Percentiles rank a stretch among this genome's conserved stretches.
Evolutionary conservation across 2,329 filamentous ascomycete genomes (phyloP).

Genomic region (Venturia aucupariae): DNA sequence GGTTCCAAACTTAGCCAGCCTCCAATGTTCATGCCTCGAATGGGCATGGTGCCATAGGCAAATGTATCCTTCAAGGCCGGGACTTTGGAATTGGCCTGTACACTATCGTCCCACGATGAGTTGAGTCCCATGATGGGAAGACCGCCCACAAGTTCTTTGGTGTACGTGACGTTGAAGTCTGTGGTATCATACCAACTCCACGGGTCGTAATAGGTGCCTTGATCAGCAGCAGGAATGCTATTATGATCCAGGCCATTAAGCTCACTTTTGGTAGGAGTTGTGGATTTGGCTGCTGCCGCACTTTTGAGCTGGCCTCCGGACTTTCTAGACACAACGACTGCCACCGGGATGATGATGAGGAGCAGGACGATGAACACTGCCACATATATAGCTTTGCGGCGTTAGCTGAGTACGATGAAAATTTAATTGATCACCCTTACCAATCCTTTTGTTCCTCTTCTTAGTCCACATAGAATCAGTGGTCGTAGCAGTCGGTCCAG

Average conservation of each 20-base stretch:
- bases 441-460: constrained; percentile 48
- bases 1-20: constrained; percentile 93
- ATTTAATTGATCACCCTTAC: constrained; percentile 37
- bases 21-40: constrained; percentile 84
- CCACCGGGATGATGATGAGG: constrained; percentile 39
- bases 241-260: constrained; percentile 34
- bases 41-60: constrained; percentile 69
- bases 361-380: constrained; percentile 32
- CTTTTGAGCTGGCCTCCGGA: constrained; percentile 24
- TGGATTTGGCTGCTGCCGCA: constrained; percentile 18
- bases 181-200: constrained; percentile 84
- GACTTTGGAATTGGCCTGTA: constrained; percentile 67
- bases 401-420: constrained; percentile 15
- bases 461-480: constrained; percentile 30
- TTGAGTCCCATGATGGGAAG: constrained; percentile 88
- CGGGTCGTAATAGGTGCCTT: constrained; percentile 73
- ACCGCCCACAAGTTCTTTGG: constrained; percentile 70
- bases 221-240: constrained; percentile 47
- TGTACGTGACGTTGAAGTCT: constrained; percentile 94
- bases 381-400: constrained; percentile 29
- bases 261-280: constrained; percentile 30
- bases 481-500: constrained; percentile 23
- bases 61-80: constrained; percentile 68
- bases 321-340: constrained; percentile 37
- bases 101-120: constrained; percentile 75